Conservation (phyloP, 2,329 filamentous ascomycete genomes). For the Neopestalotiopsis clavispora region DNA sequence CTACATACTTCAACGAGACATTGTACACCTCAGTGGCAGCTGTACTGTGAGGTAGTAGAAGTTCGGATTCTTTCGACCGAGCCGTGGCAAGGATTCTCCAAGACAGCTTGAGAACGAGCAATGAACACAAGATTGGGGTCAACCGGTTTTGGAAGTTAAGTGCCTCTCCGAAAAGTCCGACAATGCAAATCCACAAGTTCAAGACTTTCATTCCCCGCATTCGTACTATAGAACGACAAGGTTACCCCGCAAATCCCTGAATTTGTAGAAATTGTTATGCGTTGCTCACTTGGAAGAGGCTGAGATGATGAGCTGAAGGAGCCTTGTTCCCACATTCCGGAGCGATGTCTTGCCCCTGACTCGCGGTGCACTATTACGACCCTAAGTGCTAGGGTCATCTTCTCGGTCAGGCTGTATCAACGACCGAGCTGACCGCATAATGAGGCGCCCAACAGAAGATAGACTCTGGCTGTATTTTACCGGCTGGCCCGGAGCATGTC, state of each 20-base stretch:
- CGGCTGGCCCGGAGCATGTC: too few species aligned
- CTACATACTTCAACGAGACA: too few species aligned
- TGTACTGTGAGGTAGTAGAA: not conserved
- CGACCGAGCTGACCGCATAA: too few species aligned
- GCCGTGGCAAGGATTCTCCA: not conserved
- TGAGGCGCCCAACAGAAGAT: too few species aligned
- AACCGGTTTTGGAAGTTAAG: not conserved
- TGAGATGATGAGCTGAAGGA: not conserved
- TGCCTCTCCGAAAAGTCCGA: not conserved
- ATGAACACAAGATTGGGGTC: not conserved
- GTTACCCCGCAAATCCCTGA: not conserved
- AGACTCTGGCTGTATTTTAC: too few species aligned
- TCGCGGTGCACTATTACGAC: too few species aligned
- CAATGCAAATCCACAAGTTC: not conserved
- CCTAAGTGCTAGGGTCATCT: too few species aligned
- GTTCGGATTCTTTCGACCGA: not conserved
- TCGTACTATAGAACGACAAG: not conserved
- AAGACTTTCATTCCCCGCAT: not conserved
- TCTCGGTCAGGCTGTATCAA: too few species aligned
- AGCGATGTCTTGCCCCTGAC: too few species aligned
- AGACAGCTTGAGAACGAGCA: not conserved
- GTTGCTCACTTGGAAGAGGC: not conserved
- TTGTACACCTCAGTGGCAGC: too few species aligned
- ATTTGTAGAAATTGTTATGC: not conserved
- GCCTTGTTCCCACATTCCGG: not conserved